A percentile compares a stretch with the other conserved stretches of the same genome.
These are phyloP conservation scores for Fusarium hostae DNA, from an alignment of 2,329 filamentous ascomycete genomes.

Conservation along the genomic window DNA sequence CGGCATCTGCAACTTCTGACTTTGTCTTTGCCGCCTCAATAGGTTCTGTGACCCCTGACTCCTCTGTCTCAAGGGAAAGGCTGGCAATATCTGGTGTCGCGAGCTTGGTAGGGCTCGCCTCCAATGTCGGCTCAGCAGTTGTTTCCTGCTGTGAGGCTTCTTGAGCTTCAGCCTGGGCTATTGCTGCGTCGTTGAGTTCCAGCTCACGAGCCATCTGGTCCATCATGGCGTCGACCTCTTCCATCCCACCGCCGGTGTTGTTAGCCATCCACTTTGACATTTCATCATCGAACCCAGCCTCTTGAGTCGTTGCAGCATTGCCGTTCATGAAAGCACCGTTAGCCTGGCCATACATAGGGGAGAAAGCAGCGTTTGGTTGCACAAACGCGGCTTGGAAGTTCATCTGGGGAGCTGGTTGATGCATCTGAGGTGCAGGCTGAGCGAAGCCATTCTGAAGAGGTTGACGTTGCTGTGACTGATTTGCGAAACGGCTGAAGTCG, in stretches of 20 bases:
- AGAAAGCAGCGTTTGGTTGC: conserved; percentile 43
- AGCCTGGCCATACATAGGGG: conserved; percentile 46
- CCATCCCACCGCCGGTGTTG: conserved; percentile 50
- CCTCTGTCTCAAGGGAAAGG: conserved; percentile 43
- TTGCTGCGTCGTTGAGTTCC: conserved; percentile 49
- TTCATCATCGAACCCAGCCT: conserved; percentile 54
- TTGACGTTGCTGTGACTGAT: conserved; percentile 42
- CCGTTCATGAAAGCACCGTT: conserved; percentile 43
- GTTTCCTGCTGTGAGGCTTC: conserved; percentile 14
- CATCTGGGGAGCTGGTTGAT: conserved; percentile 40
- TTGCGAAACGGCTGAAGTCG: conserved; percentile 51
- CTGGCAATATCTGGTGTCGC: conserved; percentile 49
- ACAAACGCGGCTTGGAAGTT: conserved; percentile 49
- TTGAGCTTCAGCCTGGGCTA: conserved; percentile 38
- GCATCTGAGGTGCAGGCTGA: conserved; percentile 41
- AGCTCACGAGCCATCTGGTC: conserved; percentile 56
- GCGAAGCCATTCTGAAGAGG: conserved; percentile 33
- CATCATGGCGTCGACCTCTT: conserved; percentile 56
- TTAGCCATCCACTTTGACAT: conserved; percentile 56
- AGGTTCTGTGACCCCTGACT: conserved; percentile 29
- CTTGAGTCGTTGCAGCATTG: conserved; percentile 38
- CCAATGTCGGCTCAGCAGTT: neutral
- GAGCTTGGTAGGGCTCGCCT: conserved; percentile 34
- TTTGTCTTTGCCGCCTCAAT: conserved; percentile 40
- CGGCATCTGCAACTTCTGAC: conserved; percentile 56